Base-by-base conservation (phyloP, 345 rosid species). In the Turnera subulata region DNA sequence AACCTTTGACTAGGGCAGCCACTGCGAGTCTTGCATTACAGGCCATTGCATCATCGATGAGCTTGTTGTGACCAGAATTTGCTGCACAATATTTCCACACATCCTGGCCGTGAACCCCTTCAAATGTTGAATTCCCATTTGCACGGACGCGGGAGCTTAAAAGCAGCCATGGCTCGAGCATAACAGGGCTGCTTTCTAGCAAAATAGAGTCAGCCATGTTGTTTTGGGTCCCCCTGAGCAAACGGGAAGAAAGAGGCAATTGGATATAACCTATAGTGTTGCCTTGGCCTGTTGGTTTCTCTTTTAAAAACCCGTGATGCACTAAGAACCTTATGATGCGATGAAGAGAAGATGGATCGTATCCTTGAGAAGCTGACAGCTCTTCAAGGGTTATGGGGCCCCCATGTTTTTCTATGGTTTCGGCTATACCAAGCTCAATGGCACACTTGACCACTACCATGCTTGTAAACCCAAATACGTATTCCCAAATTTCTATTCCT, bases 391-490 rank as follows among this genome's bases (percentile, higher is more conserved):
- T 65, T 21, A 82, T 48, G 37, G 85, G 83, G 2, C 65, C 58
- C 7, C 67, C 66, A 19, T 73, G 79, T 69, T 73, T 67, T 56
- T 78, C 81, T 4, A 89, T 61, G 42, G 76, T 84, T 11, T 88
- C 93, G 4, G 91, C 77, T 50, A 88, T 77, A 37, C 83, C 83
- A 6, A 88, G 88, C 55, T 91, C 89, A 25, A 85, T 76, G 55
- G 89, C 95, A 63, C 97, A 88, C 65, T 82, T 91, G 19, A 81
- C 82, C 14, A 66, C 89, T 32, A 89, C 91, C 43, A 72, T 68
- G 6, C 82, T 78, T 5, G 68, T 53, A 59, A 74, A 79, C 4
- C 94, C 93, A 4, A 85, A 70, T 18, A 59, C 53, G 64, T 76
- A 82, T 12, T 54, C 80, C 91, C 88, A 85, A 16, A 79, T 65